phyloP scores from a whole-genome alignment of 2,329 filamentous ascomycete genomes.

The Erysiphe pulchra region DNA sequence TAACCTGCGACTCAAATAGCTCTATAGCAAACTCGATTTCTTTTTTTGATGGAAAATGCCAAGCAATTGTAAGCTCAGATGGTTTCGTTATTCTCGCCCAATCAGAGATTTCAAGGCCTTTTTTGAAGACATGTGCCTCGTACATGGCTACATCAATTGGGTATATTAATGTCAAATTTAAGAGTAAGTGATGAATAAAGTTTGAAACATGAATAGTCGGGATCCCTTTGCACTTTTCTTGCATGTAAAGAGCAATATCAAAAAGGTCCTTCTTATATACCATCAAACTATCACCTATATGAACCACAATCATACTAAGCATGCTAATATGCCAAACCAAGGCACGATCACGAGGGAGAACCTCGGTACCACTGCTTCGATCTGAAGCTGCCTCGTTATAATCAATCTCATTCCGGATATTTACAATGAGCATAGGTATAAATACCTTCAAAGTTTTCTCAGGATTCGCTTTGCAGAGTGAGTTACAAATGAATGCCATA shows the following conservation, averaged over 20 bases:
- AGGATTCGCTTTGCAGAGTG: constrained; percentile 83
- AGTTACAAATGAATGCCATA: constrained; percentile 96
- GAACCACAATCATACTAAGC: constrained; percentile 92
- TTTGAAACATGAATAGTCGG: constrained; percentile 94
- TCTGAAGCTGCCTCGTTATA: constrained; percentile 91
- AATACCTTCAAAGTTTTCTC: constrained; percentile 80
- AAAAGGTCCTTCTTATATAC: constrained; percentile 75
- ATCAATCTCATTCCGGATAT: constrained; percentile 89
- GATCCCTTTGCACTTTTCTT: constrained; percentile 77
- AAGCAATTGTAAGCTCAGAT: constrained; percentile 56
- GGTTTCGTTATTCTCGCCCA: constrained; percentile 67
- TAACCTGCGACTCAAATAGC: constrained; percentile 64
- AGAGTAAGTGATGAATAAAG: constrained; percentile 82
- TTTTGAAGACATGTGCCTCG: constrained; percentile 46
- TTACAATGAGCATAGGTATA: constrained; percentile 68
- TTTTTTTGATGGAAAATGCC: constrained; percentile 60
- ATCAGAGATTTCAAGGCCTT: constrained; percentile 48
- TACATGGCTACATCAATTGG: constrained; percentile 74
- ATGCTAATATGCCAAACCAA: constrained; percentile 94
- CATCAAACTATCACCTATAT: constrained; percentile 74
- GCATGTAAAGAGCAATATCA: constrained; percentile 85
- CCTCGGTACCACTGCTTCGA: constrained; percentile 76
- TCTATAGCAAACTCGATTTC: constrained; percentile 79
- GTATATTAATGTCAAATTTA: constrained; percentile 87
- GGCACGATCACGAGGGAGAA: constrained; percentile 73